A percentile compares a stretch with the other conserved stretches of the same genome.
phyloP scores from a whole-genome alignment of 2,329 filamentous ascomycete species.

The Ascochyta koolunga region DNA sequence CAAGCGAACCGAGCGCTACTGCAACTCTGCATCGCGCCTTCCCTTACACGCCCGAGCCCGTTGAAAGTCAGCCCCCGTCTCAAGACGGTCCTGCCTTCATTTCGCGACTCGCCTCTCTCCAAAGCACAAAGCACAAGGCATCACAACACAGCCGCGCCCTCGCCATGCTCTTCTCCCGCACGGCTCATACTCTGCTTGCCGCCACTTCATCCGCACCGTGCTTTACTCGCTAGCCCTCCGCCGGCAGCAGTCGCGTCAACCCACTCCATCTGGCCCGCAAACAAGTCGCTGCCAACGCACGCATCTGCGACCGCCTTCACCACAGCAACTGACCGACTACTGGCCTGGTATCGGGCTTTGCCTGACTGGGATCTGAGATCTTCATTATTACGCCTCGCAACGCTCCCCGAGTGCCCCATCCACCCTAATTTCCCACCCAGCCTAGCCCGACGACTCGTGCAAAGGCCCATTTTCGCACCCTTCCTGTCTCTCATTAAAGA shows the following conservation, averaged over 20 bases:
- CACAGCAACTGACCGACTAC: conserved; percentile 47
- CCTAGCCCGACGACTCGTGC: conserved; percentile 48
- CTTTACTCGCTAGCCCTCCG: conserved; percentile 18
- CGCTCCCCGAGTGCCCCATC: conserved; percentile 39
- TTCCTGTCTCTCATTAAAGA: conserved; percentile 33
- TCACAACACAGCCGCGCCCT: conserved; percentile 17
- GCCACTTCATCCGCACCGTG: conserved; percentile 18
- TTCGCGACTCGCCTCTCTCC: conserved; percentile 20
- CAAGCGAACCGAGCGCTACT: conserved; percentile 28
- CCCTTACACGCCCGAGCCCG: conserved; percentile 30
- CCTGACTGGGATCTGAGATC: conserved; percentile 38
- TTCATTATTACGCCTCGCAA: conserved; percentile 45
- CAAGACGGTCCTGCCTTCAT: conserved; percentile 33
- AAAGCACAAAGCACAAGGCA: conserved; percentile 21
- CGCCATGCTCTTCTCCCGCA: conserved; percentile 29
- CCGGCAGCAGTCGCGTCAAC: conserved; percentile 18
- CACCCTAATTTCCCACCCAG: conserved; percentile 46
- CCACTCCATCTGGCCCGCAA: conserved; percentile 24
- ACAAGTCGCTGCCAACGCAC: conserved; percentile 44
- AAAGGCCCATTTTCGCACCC: conserved; percentile 39
- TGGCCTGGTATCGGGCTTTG: conserved; percentile 37
- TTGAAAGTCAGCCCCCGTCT: conserved; percentile 34
- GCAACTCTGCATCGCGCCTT: conserved; percentile 26
- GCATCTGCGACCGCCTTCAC: conserved; percentile 46
- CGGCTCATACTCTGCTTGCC: conserved; percentile 21